These are phyloP conservation scores for Podila minutissima DNA, from an alignment of 192 early-diverging fungal genomes.

Conservation along the genomic window DNA sequence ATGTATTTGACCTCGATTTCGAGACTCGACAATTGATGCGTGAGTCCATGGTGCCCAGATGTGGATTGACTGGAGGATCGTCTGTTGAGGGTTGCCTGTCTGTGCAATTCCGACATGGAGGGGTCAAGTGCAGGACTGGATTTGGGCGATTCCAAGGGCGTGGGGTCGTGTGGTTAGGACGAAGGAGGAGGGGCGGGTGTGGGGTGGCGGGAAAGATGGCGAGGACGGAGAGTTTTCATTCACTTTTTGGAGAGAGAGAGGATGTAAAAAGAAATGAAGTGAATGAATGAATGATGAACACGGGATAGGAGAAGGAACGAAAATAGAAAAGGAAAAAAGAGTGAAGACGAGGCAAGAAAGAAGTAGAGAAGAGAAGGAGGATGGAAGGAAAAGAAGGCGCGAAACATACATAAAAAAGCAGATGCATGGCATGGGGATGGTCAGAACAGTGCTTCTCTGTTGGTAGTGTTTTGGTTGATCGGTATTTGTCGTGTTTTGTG, in stretches of 20 bases:
- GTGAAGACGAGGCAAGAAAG: not conserved
- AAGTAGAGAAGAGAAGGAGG: not conserved
- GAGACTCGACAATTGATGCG: not conserved
- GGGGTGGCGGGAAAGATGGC: no score
- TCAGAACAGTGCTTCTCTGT: no score
- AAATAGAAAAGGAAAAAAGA: not conserved
- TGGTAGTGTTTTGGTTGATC: no score
- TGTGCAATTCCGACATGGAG: not conserved
- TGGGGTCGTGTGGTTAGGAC: not conserved
- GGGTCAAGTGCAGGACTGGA: not conserved
- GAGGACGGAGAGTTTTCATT: slow-evolving; percentile 3
- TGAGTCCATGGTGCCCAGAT: not conserved
- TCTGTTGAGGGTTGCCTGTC: slow-evolving; percentile 15
- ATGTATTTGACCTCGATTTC: slow-evolving; percentile 11
- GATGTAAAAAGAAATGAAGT: not conserved
- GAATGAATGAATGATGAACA: not conserved
- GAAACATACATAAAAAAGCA: no score
- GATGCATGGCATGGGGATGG: no score
- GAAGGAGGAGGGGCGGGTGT: not conserved
- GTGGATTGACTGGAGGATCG: slow-evolving; percentile 7
- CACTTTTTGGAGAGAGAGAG: not conserved
- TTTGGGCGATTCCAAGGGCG: not conserved
- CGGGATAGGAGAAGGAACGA: not conserved
- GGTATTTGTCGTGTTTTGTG: no score
- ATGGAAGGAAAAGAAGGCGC: slow-evolving; percentile 6